phyloP scores from a whole-genome alignment of 352 stramenopile genomes.

The Pythium phragmitis region DNA sequence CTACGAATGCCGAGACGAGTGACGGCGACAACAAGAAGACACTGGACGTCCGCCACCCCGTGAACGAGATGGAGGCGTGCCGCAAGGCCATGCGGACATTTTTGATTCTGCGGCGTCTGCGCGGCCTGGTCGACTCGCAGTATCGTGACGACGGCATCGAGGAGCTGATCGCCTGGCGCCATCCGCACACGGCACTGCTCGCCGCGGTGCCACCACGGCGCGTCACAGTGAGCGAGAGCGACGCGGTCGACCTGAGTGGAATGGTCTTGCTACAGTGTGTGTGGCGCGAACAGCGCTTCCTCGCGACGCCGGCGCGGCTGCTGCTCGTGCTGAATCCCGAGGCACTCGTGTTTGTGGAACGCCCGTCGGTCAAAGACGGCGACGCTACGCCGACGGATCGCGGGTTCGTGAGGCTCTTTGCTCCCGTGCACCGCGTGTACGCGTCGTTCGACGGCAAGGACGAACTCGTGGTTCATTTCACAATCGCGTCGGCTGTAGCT shows the following conservation, averaged over 20 bases:
- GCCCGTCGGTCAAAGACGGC: slow-evolving; percentile 9
- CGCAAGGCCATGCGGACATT: slow-evolving; percentile 72
- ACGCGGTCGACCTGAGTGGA: slow-evolving; percentile 39
- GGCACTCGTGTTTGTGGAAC: slow-evolving; percentile 67
- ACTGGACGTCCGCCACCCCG: slow-evolving; percentile 45
- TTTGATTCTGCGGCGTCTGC: slow-evolving; percentile 54
- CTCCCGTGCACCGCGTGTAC: slow-evolving; percentile 71
- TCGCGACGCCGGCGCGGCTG: slow-evolving; percentile 54
- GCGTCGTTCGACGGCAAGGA: slow-evolving; percentile 67
- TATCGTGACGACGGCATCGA: slow-evolving; percentile 51
- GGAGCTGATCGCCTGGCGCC: slow-evolving; percentile 51
- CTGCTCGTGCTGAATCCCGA: slow-evolving; percentile 77
- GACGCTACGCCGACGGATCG: slow-evolving; percentile 22
- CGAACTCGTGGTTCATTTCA: slow-evolving; percentile 68
- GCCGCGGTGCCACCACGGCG: slow-evolving; percentile 28
- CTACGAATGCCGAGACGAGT: slow-evolving; percentile 9
- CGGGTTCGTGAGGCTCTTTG: slow-evolving; percentile 58
- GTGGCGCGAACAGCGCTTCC: slow-evolving; percentile 77
- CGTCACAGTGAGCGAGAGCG: neutral
- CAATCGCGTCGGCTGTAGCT: slow-evolving; percentile 51
- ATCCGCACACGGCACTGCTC: slow-evolving; percentile 56
- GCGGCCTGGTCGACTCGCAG: slow-evolving; percentile 44
- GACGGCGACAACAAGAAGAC: slow-evolving; percentile 30
- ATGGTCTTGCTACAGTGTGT: slow-evolving; percentile 74
- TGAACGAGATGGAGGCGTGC: slow-evolving; percentile 73